Evolutionary conservation across 176 grass and related monocot species (phyloP).

Genomic region (Lolium multiflorum): DNA sequence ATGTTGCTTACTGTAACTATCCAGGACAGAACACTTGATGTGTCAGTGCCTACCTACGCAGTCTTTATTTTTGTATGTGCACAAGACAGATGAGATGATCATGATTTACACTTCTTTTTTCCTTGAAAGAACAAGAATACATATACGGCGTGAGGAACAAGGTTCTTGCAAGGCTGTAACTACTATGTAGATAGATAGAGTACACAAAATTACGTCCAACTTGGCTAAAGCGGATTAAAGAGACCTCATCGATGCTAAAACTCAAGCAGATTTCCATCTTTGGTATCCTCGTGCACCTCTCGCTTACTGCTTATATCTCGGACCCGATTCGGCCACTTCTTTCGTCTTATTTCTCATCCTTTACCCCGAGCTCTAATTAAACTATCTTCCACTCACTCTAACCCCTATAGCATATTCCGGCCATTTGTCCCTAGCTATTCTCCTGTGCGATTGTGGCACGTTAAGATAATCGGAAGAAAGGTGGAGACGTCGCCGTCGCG

Average conservation of each 20-base stretch:
- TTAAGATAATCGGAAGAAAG: not conserved
- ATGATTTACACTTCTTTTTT: not conserved
- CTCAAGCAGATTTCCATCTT: slow-evolving; percentile 26
- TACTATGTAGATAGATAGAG: not conserved
- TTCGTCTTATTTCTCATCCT: not conserved
- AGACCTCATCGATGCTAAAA: not conserved
- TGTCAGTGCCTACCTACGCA: not conserved
- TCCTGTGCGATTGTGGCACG: not conserved
- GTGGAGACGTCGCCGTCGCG: not conserved
- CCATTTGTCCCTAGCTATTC: not conserved
- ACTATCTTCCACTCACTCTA: not conserved
- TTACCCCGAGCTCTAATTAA: not conserved
- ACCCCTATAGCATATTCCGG: not conserved
- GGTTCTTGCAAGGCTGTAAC: not conserved
- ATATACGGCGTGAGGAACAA: not conserved
- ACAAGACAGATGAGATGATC: slow-evolving; percentile 21
- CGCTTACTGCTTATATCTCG: slow-evolving; percentile 34
- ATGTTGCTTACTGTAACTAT: not conserved
- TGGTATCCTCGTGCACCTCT: slow-evolving; percentile 15
- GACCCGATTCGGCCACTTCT: slow-evolving; percentile 7
- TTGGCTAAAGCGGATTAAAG: slow-evolving; percentile 20
- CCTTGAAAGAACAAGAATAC: not conserved
- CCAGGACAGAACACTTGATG: not conserved
- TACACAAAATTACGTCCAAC: slow-evolving; percentile 8
- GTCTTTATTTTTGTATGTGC: slow-evolving; percentile 4